Conservation (phyloP, 495 filamentous ascomycete genomes). For the Penicillium cataractarum region DNA sequence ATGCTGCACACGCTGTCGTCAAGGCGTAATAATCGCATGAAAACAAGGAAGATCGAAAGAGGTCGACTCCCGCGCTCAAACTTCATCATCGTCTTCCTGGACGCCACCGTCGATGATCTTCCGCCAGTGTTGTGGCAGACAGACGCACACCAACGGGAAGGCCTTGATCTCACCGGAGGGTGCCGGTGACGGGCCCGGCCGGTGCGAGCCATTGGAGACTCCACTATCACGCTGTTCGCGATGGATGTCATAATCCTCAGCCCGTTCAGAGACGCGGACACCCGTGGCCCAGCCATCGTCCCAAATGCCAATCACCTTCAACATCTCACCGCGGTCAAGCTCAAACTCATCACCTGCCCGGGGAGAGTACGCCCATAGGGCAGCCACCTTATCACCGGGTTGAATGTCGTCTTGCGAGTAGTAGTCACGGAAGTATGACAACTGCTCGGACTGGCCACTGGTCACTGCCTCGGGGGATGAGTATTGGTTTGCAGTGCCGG, state of each 20-base stretch:
- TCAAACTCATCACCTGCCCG: slow-evolving; percentile 92
- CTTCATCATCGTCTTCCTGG: slow-evolving; percentile 41
- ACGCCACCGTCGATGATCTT: slow-evolving; percentile 84
- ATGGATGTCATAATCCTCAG: slow-evolving; percentile 84
- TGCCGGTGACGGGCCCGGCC: slow-evolving; percentile 63
- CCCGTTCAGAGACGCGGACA: slow-evolving; percentile 75
- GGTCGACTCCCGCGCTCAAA: slow-evolving; percentile 28
- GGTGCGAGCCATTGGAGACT: slow-evolving; percentile 79
- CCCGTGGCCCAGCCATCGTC: slow-evolving; percentile 99
- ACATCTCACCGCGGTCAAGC: slow-evolving; percentile 95
- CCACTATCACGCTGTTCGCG: slow-evolving; percentile 88
- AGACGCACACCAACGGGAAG: slow-evolving; percentile 97
- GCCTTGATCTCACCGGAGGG: slow-evolving; percentile 90
- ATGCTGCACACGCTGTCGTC: slow-evolving; percentile 44
- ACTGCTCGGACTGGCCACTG: slow-evolving; percentile 91
- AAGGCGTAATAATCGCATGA: slow-evolving; percentile 45
- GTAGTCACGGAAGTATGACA: slow-evolving; percentile 97
- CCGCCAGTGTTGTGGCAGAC: slow-evolving; percentile 94
- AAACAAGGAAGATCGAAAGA: slow-evolving; percentile 21
- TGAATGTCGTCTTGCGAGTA: slow-evolving; percentile 97
- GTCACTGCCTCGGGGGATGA: slow-evolving; percentile 82
- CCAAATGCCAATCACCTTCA: slow-evolving; percentile 98
- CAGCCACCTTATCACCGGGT: slow-evolving; percentile 84
- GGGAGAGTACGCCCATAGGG: slow-evolving; percentile 96
- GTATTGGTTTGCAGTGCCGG: slow-evolving; percentile 71